Evolutionary conservation across 805 yeast genomes (phyloP).

Genomic region (Kazachstania taianensis): DNA sequence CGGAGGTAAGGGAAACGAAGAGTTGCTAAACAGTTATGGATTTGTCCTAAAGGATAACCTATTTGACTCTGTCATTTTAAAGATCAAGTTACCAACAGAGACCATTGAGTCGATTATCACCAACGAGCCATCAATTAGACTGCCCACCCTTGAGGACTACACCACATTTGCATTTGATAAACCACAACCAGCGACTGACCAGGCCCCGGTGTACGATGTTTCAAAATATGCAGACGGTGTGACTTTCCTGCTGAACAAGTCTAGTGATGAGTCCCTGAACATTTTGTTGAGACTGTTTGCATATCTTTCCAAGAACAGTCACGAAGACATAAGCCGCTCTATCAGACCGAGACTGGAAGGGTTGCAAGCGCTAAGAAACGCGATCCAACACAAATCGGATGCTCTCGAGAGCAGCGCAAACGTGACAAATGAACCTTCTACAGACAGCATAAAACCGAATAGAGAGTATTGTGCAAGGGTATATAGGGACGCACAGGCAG

Average conservation of each 20-base stretch:
- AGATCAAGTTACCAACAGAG: slow-evolving; percentile 37
- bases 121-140: slow-evolving; percentile 27
- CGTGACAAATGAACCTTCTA: slow-evolving; percentile 4
- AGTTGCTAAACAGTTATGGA: slow-evolving; percentile 62
- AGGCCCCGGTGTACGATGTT: background rate
- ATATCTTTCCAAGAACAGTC: slow-evolving; percentile 24
- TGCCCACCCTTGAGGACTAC: slow-evolving; percentile 33
- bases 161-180: slow-evolving; percentile 32
- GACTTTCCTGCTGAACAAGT: slow-evolving; percentile 26
- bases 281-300: slow-evolving; percentile 27
- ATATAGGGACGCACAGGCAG: slow-evolving; percentile 40
- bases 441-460: slow-evolving; percentile 5
- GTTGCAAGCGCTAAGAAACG: slow-evolving; percentile 41
- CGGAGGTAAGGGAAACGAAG: slow-evolving; percentile 87
- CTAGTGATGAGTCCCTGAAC: slow-evolving; percentile 7
- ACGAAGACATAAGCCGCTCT: slow-evolving; percentile 25
- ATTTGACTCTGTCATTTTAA: slow-evolving; percentile 55
- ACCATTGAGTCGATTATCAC: slow-evolving; percentile 24
- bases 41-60: slow-evolving; percentile 40
- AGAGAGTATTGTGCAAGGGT: slow-evolving; percentile 28
- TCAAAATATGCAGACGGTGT: slow-evolving; percentile 24
- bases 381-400: slow-evolving; percentile 40
- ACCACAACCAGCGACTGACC: background rate
- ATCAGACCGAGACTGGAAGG: slow-evolving; percentile 49
- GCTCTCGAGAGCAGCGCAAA: background rate